A percentile compares a stretch with the other conserved stretches of the same genome.
These are phyloP conservation scores for Cyberlindnera nakhonratchasimensis DNA, from an alignment of 805 yeast species.

Conservation along the genomic window DNA sequence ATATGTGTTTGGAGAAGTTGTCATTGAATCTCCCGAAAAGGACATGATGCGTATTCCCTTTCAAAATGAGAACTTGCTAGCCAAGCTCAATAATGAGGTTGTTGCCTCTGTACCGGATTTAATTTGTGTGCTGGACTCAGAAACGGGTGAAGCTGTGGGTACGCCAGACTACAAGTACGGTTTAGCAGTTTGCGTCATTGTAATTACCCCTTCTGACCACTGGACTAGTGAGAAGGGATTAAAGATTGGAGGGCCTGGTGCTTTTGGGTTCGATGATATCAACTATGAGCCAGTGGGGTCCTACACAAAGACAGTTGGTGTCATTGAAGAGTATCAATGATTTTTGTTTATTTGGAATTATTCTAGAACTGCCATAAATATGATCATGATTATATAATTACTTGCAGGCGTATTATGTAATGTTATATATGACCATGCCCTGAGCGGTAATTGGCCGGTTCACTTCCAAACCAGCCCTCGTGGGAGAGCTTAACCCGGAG, in stretches of 20 bases:
- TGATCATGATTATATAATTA: background rate
- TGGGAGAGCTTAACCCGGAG: background rate
- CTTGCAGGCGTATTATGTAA: background rate
- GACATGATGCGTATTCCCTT: slow-evolving; percentile 38
- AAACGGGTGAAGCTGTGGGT: slow-evolving; percentile 47
- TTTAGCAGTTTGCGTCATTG: slow-evolving; percentile 39
- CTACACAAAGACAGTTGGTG: slow-evolving; percentile 35
- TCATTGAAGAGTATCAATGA: slow-evolving; percentile 33
- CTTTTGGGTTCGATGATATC: slow-evolving; percentile 31
- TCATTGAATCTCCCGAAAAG: slow-evolving; percentile 28
- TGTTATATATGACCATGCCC: background rate
- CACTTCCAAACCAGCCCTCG: background rate
- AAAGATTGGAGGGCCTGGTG: slow-evolving; percentile 39
- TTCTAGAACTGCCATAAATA: no score
- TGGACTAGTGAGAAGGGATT: slow-evolving; percentile 34
- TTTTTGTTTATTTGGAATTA: no score
- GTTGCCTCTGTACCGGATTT: slow-evolving; percentile 45
- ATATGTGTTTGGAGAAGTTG: slow-evolving; percentile 43
- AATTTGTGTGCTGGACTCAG: slow-evolving; percentile 40
- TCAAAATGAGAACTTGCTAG: slow-evolving; percentile 45
- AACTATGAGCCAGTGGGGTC: slow-evolving; percentile 37
- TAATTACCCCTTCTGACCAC: slow-evolving; percentile 33
- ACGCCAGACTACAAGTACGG: slow-evolving; percentile 48
- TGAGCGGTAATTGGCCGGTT: background rate
- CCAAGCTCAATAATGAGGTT: slow-evolving; percentile 30